Base-by-base conservation (phyloP, 78 protist genomes). In the Dictyostelium brefeldianum region DNA sequence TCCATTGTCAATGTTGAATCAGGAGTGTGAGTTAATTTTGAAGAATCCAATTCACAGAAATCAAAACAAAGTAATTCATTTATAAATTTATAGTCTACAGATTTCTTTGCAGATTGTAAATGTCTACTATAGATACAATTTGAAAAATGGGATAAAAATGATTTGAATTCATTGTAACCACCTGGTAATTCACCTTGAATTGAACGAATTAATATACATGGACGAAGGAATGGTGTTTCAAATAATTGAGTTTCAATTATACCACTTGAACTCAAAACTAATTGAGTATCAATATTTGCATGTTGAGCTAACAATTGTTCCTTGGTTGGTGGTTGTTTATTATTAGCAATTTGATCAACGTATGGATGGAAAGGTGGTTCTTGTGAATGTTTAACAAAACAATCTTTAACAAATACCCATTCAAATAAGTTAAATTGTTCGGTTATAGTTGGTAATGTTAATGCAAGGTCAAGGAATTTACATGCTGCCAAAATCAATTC, bases 381-480 rank as follows among this genome's bases (percentile, higher is more conserved):
- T n/a, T 87, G 83, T 27, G 73, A 70, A 12, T 87, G 81, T 80
- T 56, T 62, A 20, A 87, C 57, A 54, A 87, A 87, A 46, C 93
- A 87, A 50, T 87, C 93, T 25, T 77, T 87, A 2, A 87, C 31
- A 15, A 87, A 87, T 6, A 87, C 84, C 93, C 93, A 87, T 64
- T 87, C 93, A 27, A 87, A 87, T 20, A 87, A 74, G 50, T 64
- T 74, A 31, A 87, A 77, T 51, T 87, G 93, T 31, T 87, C 93
- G 22, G 93, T 87, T 29, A 87, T 87, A 0, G 84, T 53, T 57
- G 93, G 93, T 12, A 87, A 53, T 0, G 84, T 87, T 1, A 87
- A 27, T 48, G 93, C 83, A 18, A 87, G 51, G 51, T 90, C 95
- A 25, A 90, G 51, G 65, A 90, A 90, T 67, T 90, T 90, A 74